phyloP scores from a whole-genome alignment of 2,329 filamentous ascomycete species.

The Curvularia sp. region DNA sequence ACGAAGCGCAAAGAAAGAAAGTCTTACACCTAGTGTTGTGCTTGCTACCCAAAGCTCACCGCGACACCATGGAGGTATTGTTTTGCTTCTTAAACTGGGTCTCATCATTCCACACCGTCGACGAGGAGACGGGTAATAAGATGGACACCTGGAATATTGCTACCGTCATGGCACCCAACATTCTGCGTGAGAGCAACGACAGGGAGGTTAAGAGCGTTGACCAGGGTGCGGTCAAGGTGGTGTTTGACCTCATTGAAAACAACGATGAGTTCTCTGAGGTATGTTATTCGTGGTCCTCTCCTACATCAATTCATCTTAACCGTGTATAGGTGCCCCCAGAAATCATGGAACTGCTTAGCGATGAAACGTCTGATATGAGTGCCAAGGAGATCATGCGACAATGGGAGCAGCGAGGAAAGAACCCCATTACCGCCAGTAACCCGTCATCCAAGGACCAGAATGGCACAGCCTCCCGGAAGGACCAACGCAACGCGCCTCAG shows the following conservation, averaged over 20 bases:
- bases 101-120: slow-evolving; percentile 94
- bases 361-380: slow-evolving; percentile 86
- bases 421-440: slow-evolving; percentile 62
- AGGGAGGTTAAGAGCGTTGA: slow-evolving; percentile 72
- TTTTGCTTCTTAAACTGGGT: slow-evolving; percentile 98
- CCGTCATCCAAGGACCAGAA: slow-evolving; percentile 44
- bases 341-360: slow-evolving; percentile 82
- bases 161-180: slow-evolving; percentile 96
- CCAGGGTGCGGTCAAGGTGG: slow-evolving; percentile 91
- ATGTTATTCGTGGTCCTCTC: slow-evolving; percentile 52
- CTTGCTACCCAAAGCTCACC: slow-evolving; percentile 86
- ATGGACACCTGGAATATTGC: slow-evolving; percentile 99
- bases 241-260: slow-evolving; percentile 87
- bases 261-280: slow-evolving; percentile 99
- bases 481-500: slow-evolving; percentile 59
- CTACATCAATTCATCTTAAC: slow-evolving; percentile 26
- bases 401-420: slow-evolving; percentile 81
- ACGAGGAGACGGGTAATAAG: slow-evolving; percentile 96
- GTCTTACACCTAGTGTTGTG: slow-evolving; percentile 92
- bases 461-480: slow-evolving; percentile 61
- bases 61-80: slow-evolving; percentile 92
- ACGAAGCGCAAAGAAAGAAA: slow-evolving; percentile 80
- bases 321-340: slow-evolving; percentile 83
- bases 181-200: slow-evolving; percentile 73
- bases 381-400: slow-evolving; percentile 96